Base-by-base conservation (phyloP, 2,329 filamentous ascomycete genomes). In the Drechslerella coelobrocha region DNA sequence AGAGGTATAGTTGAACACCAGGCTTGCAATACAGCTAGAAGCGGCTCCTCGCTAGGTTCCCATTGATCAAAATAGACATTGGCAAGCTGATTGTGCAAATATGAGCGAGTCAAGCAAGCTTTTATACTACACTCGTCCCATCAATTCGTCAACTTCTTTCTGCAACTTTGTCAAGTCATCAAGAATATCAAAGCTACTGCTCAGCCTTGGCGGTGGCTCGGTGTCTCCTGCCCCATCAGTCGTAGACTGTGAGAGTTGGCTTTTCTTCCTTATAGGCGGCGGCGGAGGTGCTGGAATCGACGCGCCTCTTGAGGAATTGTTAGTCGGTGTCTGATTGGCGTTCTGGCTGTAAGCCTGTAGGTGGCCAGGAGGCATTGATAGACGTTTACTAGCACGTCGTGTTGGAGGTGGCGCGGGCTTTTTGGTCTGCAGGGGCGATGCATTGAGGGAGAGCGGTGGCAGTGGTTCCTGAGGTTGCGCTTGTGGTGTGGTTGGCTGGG, bases 111-210 rank as follows among this genome's bases (percentile, higher is more conserved):
- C 12, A 14, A 14, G 34, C 17, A n/a, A 39, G 12, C 3, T 12
- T 34, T n/a, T 39, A n/a, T n/a, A 14, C 51, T 50, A 63, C 10
- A 65, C 60, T 73, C 78, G 79, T 6, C 79, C 82, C 75, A 84
- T 81, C 47, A 89, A 76, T 2, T 85, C 88, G 78, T 93, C 89
- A 39, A 93, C 89, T 76, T 93, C 90, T 76, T 84, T 84, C 78
- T 91, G 89, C 72, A 93, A 79, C 21, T 86, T 86, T 50, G 85
- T 84, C 61, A 93, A 79, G 77, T 92, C 89, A 0, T 88, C 88
- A 73, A 93, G 78, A 68, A 92, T 90, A 76, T 89, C 85, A 43
- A 74, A 27, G 77, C 65, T 29, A 77, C 47, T 41, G 63, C 62
- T 8, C 73, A 74, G 31, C 72, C 62, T 54, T 74, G 71, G 59